A percentile compares a stretch with the other conserved stretches of the same genome.
Conservation (phyloP, 2,329 filamentous ascomycete genomes). For the Bipolaris cookei region DNA sequence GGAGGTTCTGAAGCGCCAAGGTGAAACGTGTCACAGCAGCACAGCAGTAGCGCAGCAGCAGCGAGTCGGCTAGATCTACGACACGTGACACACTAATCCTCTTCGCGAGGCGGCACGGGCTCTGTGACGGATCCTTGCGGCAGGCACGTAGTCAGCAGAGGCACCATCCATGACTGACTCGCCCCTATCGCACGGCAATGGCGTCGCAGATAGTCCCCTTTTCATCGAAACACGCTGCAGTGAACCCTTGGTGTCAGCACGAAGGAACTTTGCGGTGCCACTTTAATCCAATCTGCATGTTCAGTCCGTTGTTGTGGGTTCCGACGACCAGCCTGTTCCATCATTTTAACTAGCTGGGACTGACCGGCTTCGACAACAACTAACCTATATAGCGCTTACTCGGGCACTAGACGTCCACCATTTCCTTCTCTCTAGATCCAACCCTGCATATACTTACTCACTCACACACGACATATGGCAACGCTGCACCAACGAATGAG, state of each 20-base stretch:
- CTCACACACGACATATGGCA: constrained; percentile 15
- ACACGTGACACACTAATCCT: constrained; percentile 20
- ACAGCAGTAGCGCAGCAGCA: background rate
- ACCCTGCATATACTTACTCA: background rate
- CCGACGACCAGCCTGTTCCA: background rate
- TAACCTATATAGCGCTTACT: constrained; percentile 2
- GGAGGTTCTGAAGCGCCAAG: constrained; percentile 24
- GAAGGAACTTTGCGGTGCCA: constrained; percentile 3
- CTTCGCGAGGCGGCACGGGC: constrained; percentile 13
- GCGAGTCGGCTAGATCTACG: constrained; percentile 3
- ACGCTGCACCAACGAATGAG: constrained; percentile 19
- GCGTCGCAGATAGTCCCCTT: constrained; percentile 19
- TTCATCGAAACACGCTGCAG: constrained; percentile 12
- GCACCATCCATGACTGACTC: constrained; percentile 20
- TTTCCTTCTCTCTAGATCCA: constrained; percentile 2
- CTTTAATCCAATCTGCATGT: constrained; percentile 2
- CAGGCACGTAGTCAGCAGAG: constrained; percentile 7
- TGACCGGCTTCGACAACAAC: background rate
- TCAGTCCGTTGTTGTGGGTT: background rate
- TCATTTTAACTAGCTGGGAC: background rate
- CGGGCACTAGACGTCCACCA: constrained; percentile 1
- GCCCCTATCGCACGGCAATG: constrained; percentile 18
- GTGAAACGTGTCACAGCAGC: constrained; percentile 21
- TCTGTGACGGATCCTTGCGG: constrained; percentile 16
- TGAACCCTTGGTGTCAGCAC: constrained; percentile 1